Conservation (phyloP, 768 basidiomycete species). For the Lentinula boryana region DNA sequence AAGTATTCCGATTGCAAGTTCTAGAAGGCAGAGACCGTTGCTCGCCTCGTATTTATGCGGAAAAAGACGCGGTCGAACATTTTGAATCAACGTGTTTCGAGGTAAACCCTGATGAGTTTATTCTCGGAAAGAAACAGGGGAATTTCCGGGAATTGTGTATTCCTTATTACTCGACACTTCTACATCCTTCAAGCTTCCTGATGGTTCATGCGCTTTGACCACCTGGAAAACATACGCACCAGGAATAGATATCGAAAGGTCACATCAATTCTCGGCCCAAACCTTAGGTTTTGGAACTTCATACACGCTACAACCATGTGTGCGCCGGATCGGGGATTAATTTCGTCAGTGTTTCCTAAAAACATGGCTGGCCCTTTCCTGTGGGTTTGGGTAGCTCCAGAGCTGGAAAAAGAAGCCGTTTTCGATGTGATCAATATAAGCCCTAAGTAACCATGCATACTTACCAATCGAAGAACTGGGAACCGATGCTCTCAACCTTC, state of each 20-base stretch:
- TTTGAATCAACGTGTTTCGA: background rate
- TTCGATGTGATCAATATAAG: background rate
- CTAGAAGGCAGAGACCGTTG: background rate
- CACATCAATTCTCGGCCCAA: background rate
- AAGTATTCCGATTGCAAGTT: background rate
- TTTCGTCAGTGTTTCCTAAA: background rate
- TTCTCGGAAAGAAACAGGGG: background rate
- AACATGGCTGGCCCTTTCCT: background rate
- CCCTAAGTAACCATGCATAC: background rate
- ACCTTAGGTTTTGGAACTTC: background rate
- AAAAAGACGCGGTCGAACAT: background rate
- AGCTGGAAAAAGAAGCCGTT: too few species aligned
- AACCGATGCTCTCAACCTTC: background rate
- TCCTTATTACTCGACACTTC: background rate
- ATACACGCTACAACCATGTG: slow-evolving; percentile 5
- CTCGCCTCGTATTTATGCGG: background rate
- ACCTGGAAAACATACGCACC: background rate
- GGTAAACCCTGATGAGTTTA: background rate
- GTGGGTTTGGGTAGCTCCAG: background rate
- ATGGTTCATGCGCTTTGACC: background rate
- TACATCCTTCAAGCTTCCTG: background rate
- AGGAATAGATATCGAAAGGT: background rate
- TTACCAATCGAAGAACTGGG: background rate
- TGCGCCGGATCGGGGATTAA: background rate
- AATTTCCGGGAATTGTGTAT: background rate